Percentiles rank a stretch among this genome's conserved stretches.
These are phyloP conservation scores for Pythium myriotylum DNA, from an alignment of 352 stramenopile genomes.

Conservation along the genomic window DNA sequence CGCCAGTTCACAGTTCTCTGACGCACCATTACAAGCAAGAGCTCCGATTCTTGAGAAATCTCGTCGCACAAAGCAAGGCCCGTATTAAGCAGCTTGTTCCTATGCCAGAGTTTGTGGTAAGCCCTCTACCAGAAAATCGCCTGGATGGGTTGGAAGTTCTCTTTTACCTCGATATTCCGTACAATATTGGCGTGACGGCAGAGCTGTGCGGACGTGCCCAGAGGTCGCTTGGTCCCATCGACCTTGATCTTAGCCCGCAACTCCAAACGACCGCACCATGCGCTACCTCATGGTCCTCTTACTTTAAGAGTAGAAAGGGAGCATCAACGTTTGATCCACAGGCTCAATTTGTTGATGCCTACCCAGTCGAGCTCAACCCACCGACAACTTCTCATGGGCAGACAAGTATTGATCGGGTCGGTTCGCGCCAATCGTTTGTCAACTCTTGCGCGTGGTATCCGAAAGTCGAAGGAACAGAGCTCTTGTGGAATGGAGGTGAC, in stretches of 20 bases:
- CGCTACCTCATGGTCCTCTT: background rate
- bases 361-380: constrained; percentile 22
- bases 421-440: constrained; percentile 17
- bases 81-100: constrained; percentile 13
- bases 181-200: constrained; percentile 38
- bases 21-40: constrained; percentile 1
- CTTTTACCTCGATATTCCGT: constrained; percentile 47
- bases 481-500: constrained; percentile 34
- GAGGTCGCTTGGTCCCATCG: constrained; percentile 29
- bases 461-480: constrained; percentile 9
- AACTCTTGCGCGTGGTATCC: constrained; percentile 49
- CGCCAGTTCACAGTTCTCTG: background rate
- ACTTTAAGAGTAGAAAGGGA: constrained; percentile 5
- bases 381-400: constrained; percentile 26
- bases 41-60: background rate
- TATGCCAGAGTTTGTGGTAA: constrained; percentile 36
- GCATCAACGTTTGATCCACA: background rate
- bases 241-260: background rate
- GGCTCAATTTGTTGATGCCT: constrained; percentile 15
- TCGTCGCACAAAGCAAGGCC: constrained; percentile 17
- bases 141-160: constrained; percentile 36
- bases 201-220: constrained; percentile 45
- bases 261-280: background rate
- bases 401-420: constrained; percentile 28
- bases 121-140: constrained; percentile 32